Percentiles rank a stretch among this genome's conserved stretches.
phyloP scores from a whole-genome alignment of 805 yeast species.

The Zygotorulaspora danielsina region DNA sequence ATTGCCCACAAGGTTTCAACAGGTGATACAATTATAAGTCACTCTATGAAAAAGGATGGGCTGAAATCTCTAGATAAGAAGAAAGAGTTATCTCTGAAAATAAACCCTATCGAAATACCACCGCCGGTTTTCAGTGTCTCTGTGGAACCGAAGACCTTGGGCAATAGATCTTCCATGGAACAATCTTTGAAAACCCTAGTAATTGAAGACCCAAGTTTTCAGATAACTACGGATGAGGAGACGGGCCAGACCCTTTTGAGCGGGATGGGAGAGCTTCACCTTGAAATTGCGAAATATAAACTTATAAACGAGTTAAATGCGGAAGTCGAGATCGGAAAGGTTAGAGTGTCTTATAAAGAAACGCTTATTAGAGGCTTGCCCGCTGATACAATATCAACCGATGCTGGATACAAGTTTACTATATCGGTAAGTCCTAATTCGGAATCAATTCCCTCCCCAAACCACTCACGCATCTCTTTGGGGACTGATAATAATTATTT shows the following conservation, averaged over 20 bases:
- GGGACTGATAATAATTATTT: constrained; percentile 36
- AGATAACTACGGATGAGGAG: constrained; percentile 65
- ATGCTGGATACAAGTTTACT: constrained; percentile 25
- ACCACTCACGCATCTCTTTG: constrained; percentile 29
- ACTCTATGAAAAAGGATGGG: constrained; percentile 49
- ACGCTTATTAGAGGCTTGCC: constrained; percentile 36
- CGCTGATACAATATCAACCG: constrained; percentile 13
- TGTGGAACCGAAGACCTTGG: constrained; percentile 76
- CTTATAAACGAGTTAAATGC: constrained; percentile 79
- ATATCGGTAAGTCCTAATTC: constrained; percentile 36
- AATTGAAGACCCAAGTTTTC: constrained; percentile 89
- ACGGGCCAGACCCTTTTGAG: constrained; percentile 91
- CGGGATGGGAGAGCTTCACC: constrained; percentile 97
- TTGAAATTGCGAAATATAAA: constrained; percentile 81
- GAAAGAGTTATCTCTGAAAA: constrained; percentile 40
- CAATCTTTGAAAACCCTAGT: constrained; percentile 59
- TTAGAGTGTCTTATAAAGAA: constrained; percentile 89
- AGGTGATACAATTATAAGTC: constrained; percentile 83
- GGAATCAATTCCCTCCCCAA: constrained; percentile 28
- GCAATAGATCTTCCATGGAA: constrained; percentile 73
- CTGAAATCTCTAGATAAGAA: constrained; percentile 39
- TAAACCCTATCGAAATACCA: constrained; percentile 78
- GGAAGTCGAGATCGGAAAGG: constrained; percentile 71
- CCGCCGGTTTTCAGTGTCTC: constrained; percentile 90
- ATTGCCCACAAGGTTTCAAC: constrained; percentile 63